These are phyloP conservation scores for Ogataea ganodermae DNA, from an alignment of 805 yeast genomes.

Conservation along the genomic window DNA sequence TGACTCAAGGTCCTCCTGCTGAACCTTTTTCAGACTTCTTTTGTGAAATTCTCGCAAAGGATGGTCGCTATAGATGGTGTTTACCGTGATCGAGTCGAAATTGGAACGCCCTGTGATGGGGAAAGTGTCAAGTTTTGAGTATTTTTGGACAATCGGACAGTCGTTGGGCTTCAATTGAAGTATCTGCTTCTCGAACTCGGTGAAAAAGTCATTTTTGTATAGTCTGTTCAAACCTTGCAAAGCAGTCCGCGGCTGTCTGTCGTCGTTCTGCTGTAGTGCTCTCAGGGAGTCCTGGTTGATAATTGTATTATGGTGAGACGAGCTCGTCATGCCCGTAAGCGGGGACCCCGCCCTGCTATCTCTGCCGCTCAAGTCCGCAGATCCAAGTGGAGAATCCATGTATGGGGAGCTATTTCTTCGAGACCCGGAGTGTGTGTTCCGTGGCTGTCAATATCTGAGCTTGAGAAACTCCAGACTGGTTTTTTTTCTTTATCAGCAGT, in stretches of 20 bases:
- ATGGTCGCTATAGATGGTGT: slow-evolving; percentile 50
- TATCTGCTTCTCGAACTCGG: slow-evolving; percentile 45
- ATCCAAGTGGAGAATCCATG: background rate
- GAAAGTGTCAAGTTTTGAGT: slow-evolving; percentile 41
- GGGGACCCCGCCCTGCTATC: background rate
- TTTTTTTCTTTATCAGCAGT: too few relatives aligned
- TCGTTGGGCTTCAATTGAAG: slow-evolving; percentile 51
- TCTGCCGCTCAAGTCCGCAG: background rate
- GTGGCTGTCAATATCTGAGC: too few relatives aligned
- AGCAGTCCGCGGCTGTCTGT: slow-evolving; percentile 5
- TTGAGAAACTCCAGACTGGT: too few relatives aligned
- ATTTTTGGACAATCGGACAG: slow-evolving; percentile 54
- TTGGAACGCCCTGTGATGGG: slow-evolving; percentile 31
- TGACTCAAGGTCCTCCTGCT: slow-evolving; percentile 17
- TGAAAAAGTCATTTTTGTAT: slow-evolving; percentile 21
- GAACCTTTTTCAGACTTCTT: slow-evolving; percentile 24
- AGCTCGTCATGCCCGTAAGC: background rate
- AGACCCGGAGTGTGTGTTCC: background rate
- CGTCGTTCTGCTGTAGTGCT: slow-evolving; percentile 23
- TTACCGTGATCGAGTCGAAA: slow-evolving; percentile 39
- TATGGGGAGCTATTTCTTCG: background rate
- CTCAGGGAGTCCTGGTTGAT: slow-evolving; percentile 20
- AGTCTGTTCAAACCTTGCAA: slow-evolving; percentile 14
- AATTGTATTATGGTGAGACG: slow-evolving; percentile 3
- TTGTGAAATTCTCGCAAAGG: slow-evolving; percentile 44